These are phyloP conservation scores for Sugiyamaella marilandica DNA, from an alignment of 805 yeast species.

Conservation along the genomic window DNA sequence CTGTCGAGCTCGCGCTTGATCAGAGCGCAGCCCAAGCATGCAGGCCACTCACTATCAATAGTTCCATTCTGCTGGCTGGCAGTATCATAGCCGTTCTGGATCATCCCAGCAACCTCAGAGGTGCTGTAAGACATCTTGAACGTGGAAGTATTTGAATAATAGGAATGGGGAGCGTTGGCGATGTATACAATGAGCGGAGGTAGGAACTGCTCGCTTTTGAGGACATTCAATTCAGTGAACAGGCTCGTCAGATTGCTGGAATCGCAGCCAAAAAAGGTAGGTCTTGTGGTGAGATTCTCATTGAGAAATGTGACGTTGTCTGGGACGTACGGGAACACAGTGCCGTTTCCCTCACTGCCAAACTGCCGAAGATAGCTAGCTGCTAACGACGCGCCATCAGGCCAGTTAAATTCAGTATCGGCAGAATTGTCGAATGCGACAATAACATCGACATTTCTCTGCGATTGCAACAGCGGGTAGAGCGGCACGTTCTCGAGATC, in stretches of 20 bases:
- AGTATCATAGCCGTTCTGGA: constrained; percentile 70
- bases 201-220: constrained; percentile 21
- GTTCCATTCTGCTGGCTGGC: constrained; percentile 64
- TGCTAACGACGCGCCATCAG: constrained; percentile 59
- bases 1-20: constrained; percentile 75
- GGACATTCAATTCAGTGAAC: constrained; percentile 16
- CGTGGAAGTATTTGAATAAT: constrained; percentile 67
- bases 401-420: constrained; percentile 56
- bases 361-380: constrained; percentile 59
- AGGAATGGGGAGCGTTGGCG: constrained; percentile 68
- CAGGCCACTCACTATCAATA: constrained; percentile 60
- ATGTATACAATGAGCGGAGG: constrained; percentile 76
- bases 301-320: constrained; percentile 56
- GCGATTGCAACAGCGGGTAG: constrained; percentile 54
- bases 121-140: constrained; percentile 57
- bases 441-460: constrained; percentile 56
- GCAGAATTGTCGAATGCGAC: constrained; percentile 68
- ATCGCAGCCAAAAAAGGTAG: constrained; percentile 82
- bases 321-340: constrained; percentile 79
- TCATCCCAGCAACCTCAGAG: constrained; percentile 53
- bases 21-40: constrained; percentile 80
- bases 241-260: constrained; percentile 44
- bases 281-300: constrained; percentile 58
- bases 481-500: constrained; percentile 63
- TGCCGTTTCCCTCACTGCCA: constrained; percentile 45